A percentile compares a stretch with the other conserved stretches of the same genome.
Evolutionary conservation across 768 basidiomycete genomes (phyloP).

Genomic region (Neoboletus magnificus): DNA sequence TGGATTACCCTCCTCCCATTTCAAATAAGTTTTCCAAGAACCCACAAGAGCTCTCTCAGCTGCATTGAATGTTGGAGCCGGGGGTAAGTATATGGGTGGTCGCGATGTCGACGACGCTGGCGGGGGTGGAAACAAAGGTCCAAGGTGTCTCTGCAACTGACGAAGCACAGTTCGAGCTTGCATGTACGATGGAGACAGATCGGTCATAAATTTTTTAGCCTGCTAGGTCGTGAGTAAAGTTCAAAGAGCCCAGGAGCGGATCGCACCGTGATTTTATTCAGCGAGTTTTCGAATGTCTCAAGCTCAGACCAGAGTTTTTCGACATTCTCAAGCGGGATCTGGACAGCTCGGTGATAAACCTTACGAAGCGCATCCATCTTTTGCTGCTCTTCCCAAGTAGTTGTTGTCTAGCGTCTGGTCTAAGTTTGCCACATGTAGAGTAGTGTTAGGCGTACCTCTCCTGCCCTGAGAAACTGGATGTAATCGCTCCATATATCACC

Average conservation of each 20-base stretch:
- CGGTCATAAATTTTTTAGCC: conserved; percentile 95
- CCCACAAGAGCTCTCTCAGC: conserved; percentile 74
- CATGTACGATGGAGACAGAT: conserved; percentile 92
- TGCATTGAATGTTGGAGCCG: conserved; percentile 67
- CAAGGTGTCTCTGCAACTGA: conserved; percentile 70
- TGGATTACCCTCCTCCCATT: conserved; percentile 95
- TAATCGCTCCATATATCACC: conserved; percentile 94
- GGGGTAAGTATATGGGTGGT: conserved; percentile 57
- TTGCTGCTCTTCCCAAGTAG: conserved; percentile 94
- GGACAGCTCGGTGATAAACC: conserved; percentile 90
- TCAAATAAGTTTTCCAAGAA: conserved; percentile 88
- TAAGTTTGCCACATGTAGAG: conserved; percentile 3
- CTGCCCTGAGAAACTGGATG: conserved; percentile 80
- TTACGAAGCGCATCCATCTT: conserved; percentile 92
- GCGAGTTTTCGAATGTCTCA: conserved; percentile 82
- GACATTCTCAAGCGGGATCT: conserved; percentile 91
- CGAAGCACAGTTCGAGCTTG: conserved; percentile 88
- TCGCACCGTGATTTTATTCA: conserved; percentile 82
- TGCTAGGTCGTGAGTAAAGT: conserved; percentile 26
- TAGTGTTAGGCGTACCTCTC: conserved; percentile 52
- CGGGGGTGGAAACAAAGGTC: conserved; percentile 54
- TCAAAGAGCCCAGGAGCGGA: not conserved
- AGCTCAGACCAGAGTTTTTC: conserved; percentile 93
- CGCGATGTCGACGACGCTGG: conserved; percentile 41
- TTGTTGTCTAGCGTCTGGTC: conserved; percentile 46